These are phyloP conservation scores for Phyllostachys edulis DNA, from an alignment of 176 grass and related monocot species.

Conservation along the genomic window DNA sequence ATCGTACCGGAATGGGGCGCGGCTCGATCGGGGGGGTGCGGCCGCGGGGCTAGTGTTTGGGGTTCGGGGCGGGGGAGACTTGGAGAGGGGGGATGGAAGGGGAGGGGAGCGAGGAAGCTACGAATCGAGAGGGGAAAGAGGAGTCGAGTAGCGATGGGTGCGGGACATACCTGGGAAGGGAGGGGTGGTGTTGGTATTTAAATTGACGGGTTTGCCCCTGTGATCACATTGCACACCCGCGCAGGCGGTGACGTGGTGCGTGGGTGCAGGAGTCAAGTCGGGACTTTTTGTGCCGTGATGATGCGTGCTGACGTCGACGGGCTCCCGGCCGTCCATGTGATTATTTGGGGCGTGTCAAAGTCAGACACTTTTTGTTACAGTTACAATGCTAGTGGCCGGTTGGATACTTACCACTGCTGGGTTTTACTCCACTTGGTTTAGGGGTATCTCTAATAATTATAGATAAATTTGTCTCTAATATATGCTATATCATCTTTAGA, in stretches of 20 bases:
- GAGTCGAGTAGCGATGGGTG: background rate
- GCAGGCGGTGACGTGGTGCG: constrained; percentile 30
- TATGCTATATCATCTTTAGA: no score
- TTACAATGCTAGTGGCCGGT: no score
- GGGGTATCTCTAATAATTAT: no score
- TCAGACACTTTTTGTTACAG: no score
- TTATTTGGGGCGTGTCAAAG: background rate
- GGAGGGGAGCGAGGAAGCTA: background rate
- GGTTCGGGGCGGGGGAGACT: background rate
- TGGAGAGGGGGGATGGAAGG: background rate
- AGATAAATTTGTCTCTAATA: no score
- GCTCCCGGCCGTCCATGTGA: background rate
- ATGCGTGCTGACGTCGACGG: constrained; percentile 12
- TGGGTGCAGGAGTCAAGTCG: background rate
- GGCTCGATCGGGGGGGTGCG: background rate
- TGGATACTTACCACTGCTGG: no score
- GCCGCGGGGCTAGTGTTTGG: constrained; percentile 32
- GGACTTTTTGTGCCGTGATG: background rate
- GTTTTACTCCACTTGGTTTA: no score
- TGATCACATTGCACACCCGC: background rate
- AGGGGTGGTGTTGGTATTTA: background rate
- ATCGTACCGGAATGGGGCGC: constrained; percentile 11
- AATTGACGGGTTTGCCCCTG: constrained; percentile 24
- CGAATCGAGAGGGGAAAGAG: background rate
- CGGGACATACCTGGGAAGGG: background rate